Percentiles rank a stretch among this genome's conserved stretches.
phyloP scores from a whole-genome alignment of 768 basidiomycete species.

The Tephrocybe sp. region DNA sequence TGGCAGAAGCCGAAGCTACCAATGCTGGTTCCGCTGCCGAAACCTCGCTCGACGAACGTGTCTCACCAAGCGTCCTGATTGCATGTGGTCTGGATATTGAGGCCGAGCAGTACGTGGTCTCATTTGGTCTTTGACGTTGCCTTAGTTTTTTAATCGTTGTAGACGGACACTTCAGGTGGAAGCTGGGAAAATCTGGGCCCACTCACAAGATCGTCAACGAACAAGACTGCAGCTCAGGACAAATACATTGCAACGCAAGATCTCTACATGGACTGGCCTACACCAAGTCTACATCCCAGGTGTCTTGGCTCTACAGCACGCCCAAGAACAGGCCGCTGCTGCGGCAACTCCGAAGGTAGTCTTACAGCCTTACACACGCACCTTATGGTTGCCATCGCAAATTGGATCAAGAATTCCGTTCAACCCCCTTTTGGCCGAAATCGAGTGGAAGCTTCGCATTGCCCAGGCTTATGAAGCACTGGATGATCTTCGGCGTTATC shows the following conservation, averaged over 20 bases:
- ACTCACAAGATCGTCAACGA: slow-evolving; percentile 8
- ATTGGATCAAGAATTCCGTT: background rate
- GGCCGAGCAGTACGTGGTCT: too few species aligned
- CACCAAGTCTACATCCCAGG: background rate
- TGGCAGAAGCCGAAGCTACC: too few species aligned
- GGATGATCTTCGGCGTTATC: slow-evolving; percentile 2
- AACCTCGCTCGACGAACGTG: too few species aligned
- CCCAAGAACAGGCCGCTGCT: background rate
- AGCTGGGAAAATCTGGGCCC: background rate
- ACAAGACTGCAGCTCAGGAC: slow-evolving; percentile 3
- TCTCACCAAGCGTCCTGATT: too few species aligned
- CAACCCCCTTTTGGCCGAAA: background rate
- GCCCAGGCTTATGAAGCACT: slow-evolving; percentile 12
- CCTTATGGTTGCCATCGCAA: background rate
- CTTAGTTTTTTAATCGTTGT: background rate
- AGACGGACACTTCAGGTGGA: slow-evolving; percentile 5
- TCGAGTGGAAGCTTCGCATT: background rate
- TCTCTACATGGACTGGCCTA: background rate
- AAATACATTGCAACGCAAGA: background rate
- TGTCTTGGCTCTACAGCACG: background rate
- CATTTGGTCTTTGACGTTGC: too few species aligned
- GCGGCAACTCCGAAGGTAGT: background rate
- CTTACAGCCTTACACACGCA: background rate
- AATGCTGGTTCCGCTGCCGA: too few species aligned
- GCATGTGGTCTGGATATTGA: too few species aligned